A percentile compares a stretch with the other conserved stretches of the same genome.
These are phyloP conservation scores for Solanum pennellii DNA, from an alignment of 257 asterid genomes.

Conservation along the genomic window DNA sequence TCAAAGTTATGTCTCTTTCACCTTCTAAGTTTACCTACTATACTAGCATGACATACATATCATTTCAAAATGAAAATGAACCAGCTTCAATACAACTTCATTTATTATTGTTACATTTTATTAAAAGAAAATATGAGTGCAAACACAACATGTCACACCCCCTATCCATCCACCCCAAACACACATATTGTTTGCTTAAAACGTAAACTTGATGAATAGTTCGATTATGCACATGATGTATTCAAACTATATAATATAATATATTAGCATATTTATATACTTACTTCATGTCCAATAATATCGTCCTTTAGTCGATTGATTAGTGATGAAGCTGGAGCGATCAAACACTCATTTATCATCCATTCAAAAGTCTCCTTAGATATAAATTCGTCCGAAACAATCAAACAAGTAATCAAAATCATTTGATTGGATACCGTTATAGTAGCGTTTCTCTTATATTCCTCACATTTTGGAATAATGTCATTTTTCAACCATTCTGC, in stretches of 20 bases:
- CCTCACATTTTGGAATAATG: background rate
- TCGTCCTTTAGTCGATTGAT: background rate
- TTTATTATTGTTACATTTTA: no score
- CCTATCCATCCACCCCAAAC: no score
- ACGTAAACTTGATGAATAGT: background rate
- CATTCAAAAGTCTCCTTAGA: background rate
- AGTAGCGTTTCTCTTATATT: background rate
- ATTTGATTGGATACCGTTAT: background rate
- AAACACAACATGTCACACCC: no score
- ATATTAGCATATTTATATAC: background rate
- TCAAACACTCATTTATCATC: background rate
- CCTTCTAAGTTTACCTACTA: no score
- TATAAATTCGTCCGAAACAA: background rate
- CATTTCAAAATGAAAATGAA: no score
- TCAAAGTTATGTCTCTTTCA: no score
- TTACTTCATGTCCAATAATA: background rate
- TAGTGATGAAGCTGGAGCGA: background rate
- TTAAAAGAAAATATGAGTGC: no score
- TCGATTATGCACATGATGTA: background rate
- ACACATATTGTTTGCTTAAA: background rate
- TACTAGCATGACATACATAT: no score
- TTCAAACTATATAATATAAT: background rate
- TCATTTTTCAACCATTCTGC: background rate
- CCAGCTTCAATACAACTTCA: no score
- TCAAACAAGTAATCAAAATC: background rate